A percentile compares a stretch with the other conserved stretches of the same genome.
These are phyloP conservation scores for Pelargonium myrrhifolium DNA, from an alignment of 441 rosid species.

Conservation along the genomic window DNA sequence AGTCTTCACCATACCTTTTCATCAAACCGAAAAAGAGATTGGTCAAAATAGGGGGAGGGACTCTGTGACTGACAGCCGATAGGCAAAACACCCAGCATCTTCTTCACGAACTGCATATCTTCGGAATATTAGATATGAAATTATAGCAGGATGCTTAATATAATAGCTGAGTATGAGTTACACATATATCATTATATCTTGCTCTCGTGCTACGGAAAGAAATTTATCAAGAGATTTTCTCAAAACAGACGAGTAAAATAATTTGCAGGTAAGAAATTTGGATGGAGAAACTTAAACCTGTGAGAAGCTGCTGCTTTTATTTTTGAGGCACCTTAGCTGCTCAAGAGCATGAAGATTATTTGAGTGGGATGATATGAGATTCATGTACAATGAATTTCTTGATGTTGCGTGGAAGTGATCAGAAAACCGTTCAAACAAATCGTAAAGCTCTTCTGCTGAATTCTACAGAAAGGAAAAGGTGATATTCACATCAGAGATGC, in stretches of 20 bases:
- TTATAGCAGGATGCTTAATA: conserved; percentile 7
- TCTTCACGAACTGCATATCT: conserved; percentile 75
- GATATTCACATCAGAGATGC: conserved; percentile 5
- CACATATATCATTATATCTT: neutral
- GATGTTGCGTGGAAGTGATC: conserved; percentile 72
- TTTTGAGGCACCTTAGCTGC: conserved; percentile 59
- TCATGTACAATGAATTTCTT: conserved; percentile 53
- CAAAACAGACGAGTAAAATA: neutral
- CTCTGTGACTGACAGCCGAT: conserved; percentile 81
- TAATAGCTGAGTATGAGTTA: neutral
- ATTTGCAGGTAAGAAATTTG: neutral
- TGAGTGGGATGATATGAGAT: conserved; percentile 83
- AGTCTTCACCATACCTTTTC: conserved; percentile 62
- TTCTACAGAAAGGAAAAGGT: conserved; percentile 44
- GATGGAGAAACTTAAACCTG: conserved; percentile 40
- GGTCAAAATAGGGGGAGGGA: conserved; percentile 97
- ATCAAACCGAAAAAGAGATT: conserved; percentile 81
- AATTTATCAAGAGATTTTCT: no score
- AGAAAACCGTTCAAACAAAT: conserved; percentile 70
- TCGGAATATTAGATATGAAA: conserved; percentile 14
- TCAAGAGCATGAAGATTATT: conserved; percentile 69
- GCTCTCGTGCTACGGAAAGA: neutral
- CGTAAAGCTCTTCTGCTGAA: conserved; percentile 76
- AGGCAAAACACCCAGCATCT: conserved; percentile 76
- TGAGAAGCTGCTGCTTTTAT: conserved; percentile 49